Conservation (phyloP, 495 filamentous ascomycete species). For the Daldinia grandis region DNA sequence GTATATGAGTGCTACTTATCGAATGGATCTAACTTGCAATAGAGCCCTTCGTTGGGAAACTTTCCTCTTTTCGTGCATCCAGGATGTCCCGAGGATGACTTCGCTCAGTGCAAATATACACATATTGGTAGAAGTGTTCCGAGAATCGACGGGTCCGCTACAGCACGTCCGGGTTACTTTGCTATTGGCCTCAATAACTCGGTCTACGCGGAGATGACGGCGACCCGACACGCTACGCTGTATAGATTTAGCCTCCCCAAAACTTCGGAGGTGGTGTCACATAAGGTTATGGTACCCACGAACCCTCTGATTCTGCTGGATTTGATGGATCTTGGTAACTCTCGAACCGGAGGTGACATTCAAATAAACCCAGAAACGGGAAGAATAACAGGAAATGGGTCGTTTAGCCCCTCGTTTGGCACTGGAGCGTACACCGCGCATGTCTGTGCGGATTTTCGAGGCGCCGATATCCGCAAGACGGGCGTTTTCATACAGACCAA, state of each 20-base stretch:
- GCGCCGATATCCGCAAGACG: constrained; percentile 65
- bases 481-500: constrained; percentile 61
- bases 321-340: constrained; percentile 68
- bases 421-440: constrained; percentile 65
- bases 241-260: constrained; percentile 73
- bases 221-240: constrained; percentile 68
- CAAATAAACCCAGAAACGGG: constrained; percentile 60
- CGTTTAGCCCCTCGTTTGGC: constrained; percentile 74
- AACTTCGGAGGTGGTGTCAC: constrained; percentile 27
- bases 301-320: constrained; percentile 71
- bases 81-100: constrained; percentile 69
- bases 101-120: constrained; percentile 67
- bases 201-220: constrained; percentile 77
- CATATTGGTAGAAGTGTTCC: constrained; percentile 55
- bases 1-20: constrained; percentile 31
- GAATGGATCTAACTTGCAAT: constrained; percentile 35
- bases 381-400: constrained; percentile 69
- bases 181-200: constrained; percentile 66
- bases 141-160: constrained; percentile 60
- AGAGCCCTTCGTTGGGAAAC: constrained; percentile 72
- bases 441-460: constrained; percentile 75
- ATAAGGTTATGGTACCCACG: constrained; percentile 48
- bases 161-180: constrained; percentile 75
- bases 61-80: constrained; percentile 77
- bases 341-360: constrained; percentile 65